phyloP scores from a whole-genome alignment of 768 basidiomycete genomes.

The Suillus brevipes region DNA sequence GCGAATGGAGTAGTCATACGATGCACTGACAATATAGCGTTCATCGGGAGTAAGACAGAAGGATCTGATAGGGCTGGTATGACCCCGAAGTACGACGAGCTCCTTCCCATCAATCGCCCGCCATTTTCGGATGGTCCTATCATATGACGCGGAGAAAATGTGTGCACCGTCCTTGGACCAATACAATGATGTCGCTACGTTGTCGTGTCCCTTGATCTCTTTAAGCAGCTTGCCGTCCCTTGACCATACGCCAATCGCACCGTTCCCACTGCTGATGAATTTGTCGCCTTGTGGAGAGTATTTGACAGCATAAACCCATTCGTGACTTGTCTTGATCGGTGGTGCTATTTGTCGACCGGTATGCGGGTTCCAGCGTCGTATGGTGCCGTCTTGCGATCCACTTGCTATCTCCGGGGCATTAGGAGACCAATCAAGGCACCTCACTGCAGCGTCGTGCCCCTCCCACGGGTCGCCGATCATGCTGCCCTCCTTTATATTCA shows the following conservation, averaged over 20 bases:
- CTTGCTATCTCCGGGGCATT: slow-evolving; percentile 15
- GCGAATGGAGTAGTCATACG: not conserved
- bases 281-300: not conserved
- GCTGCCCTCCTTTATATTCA: not conserved
- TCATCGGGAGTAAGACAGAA: not conserved
- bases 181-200: not conserved
- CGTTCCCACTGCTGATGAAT: not conserved
- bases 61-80: not conserved
- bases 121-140: not conserved
- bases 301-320: not conserved
- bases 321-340: not conserved
- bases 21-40: not conserved
- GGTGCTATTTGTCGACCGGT: not conserved
- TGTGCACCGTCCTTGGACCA: not conserved
- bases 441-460: not conserved
- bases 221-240: not conserved
- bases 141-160: not conserved
- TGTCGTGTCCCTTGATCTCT: not conserved
- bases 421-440: slow-evolving; percentile 14
- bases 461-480: not conserved
- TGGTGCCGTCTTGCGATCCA: slow-evolving; percentile 3
- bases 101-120: not conserved
- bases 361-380: slow-evolving; percentile 15
- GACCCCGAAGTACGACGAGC: not conserved
- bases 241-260: not conserved